phyloP scores from a whole-genome alignment of 495 filamentous ascomycete genomes.

The Neurospora sp. region DNA sequence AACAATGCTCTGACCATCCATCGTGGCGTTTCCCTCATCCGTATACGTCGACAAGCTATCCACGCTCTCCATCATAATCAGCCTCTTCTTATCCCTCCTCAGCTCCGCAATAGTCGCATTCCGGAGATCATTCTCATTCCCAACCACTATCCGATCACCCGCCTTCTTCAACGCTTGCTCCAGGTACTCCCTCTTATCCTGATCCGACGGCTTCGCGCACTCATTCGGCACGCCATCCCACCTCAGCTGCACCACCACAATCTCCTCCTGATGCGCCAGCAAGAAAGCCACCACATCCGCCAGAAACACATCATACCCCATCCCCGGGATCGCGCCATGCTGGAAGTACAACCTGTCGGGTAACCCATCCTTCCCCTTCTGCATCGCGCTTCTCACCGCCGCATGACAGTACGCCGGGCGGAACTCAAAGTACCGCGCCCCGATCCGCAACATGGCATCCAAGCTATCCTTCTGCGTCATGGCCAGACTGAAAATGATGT shows the following conservation, averaged over 20 bases:
- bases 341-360: conserved; percentile 43
- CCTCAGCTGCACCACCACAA: conserved; percentile 41
- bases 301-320: conserved; percentile 41
- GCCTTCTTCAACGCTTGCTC: conserved; percentile 23
- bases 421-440: conserved; percentile 47
- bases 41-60: conserved; percentile 42
- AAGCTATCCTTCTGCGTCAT: conserved; percentile 46
- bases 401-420: conserved; percentile 40
- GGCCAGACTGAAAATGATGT: conserved; percentile 41
- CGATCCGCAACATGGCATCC: conserved; percentile 34
- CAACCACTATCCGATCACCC: conserved; percentile 21
- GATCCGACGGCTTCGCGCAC: conserved; percentile 31
- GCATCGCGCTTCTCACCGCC: conserved; percentile 20
- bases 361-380: conserved; percentile 11
- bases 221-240: conserved; percentile 44
- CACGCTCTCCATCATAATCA: conserved; percentile 35
- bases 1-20: conserved; percentile 37
- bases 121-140: conserved; percentile 28
- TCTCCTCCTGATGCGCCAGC: conserved; percentile 32
- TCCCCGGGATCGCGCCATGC: conserved; percentile 44
- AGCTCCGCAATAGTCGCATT: conserved; percentile 29
- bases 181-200: conserved; percentile 33
- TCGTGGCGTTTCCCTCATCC: conserved; percentile 40
- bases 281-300: conserved; percentile 36
- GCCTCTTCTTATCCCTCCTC: conserved; percentile 31